Evolutionary conservation across 2,329 filamentous ascomycete genomes (phyloP).

Genomic region (Fusarium duplospermum): DNA sequence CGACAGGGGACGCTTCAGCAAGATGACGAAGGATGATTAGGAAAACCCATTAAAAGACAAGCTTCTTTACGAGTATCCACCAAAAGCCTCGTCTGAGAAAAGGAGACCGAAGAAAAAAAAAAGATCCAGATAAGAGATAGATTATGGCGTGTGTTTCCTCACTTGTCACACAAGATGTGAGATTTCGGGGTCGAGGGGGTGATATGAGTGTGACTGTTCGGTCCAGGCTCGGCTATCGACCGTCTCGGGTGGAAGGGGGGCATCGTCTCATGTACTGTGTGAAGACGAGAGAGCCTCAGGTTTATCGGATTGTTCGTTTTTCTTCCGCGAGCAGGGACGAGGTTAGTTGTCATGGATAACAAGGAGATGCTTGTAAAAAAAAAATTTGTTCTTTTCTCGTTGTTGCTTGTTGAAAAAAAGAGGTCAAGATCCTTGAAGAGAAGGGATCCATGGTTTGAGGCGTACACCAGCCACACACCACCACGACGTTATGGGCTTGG

Average conservation of each 20-base stretch:
- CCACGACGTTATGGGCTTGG: conserved; percentile 7
- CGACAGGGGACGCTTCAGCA: not conserved
- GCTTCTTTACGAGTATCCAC: not conserved
- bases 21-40: not conserved
- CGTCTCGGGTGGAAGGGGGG: conserved; percentile 40
- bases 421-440: not conserved
- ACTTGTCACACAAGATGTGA: not conserved
- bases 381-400: not conserved
- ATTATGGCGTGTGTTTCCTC: not conserved
- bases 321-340: not conserved
- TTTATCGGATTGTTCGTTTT: not conserved
- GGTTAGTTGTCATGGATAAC: not conserved
- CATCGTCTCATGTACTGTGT: not conserved
- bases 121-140: not conserved
- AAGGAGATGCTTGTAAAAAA: not conserved
- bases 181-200: conserved; percentile 10
- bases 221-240: conserved; percentile 42
- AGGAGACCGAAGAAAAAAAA: not conserved
- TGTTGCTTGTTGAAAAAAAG: not conserved
- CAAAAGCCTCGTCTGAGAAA: not conserved
- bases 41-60: not conserved
- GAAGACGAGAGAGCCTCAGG: not conserved
- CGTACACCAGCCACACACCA: not conserved
- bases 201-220: conserved; percentile 36
- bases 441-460: not conserved